These are phyloP conservation scores for Primulina huaijiensis DNA, from an alignment of 257 asterid genomes.

Conservation along the genomic window DNA sequence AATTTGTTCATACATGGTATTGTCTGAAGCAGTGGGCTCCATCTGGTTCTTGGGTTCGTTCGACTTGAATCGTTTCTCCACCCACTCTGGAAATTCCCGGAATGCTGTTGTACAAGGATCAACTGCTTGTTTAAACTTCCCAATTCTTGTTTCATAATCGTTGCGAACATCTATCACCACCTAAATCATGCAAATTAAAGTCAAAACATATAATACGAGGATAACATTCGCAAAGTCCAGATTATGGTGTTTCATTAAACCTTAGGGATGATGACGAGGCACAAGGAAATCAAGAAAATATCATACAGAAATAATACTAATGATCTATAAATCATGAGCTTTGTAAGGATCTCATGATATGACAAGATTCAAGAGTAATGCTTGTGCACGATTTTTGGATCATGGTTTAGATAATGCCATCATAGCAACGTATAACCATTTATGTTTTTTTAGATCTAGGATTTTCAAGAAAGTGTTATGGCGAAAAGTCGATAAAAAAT, in stretches of 20 bases:
- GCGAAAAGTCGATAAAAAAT: no score
- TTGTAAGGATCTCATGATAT: background rate
- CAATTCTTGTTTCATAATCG: conserved; percentile 94
- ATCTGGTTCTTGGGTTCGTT: conserved; percentile 31
- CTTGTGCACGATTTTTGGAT: background rate
- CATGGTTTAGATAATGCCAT: background rate
- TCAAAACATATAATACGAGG: background rate
- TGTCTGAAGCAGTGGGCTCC: conserved; percentile 32
- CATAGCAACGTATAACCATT: background rate
- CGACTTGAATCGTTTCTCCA: conserved; percentile 53
- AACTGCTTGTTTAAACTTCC: conserved; percentile 86
- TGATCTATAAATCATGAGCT: background rate
- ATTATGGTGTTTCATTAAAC: background rate
- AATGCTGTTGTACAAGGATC: conserved; percentile 94
- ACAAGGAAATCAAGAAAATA: background rate
- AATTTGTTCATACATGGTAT: conserved; percentile 31
- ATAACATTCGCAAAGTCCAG: conserved; percentile 2
- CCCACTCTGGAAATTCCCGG: conserved; percentile 91
- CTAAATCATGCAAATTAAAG: conserved; percentile 34
- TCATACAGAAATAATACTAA: conserved; percentile 5
- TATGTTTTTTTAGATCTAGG: background rate
- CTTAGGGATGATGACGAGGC: background rate
- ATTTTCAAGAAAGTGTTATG: no score
- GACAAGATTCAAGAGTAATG: background rate
- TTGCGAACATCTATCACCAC: conserved; percentile 95